A percentile compares a stretch with the other conserved stretches of the same genome.
Conservation (phyloP, 257 asterid genomes). For the Solanum pinnatisectum region DNA sequence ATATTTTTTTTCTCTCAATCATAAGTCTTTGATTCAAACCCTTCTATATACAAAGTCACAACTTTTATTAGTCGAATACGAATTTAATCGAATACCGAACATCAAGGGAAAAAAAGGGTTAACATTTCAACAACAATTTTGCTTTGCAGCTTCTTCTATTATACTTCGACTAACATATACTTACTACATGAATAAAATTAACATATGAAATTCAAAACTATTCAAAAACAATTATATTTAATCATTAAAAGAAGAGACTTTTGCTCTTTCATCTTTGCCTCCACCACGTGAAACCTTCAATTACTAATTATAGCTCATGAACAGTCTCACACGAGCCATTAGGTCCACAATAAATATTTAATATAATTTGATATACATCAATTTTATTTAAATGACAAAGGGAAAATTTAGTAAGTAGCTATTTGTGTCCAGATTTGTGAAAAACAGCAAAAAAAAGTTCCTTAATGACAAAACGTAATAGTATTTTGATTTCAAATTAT, state of each 20-base stretch:
- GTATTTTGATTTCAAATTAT: too few relatives aligned
- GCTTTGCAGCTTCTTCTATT: neutral
- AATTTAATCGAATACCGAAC: neutral
- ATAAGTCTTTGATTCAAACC: neutral
- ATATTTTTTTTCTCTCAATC: neutral
- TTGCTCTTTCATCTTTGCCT: neutral
- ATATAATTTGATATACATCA: too few relatives aligned
- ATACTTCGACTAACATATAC: neutral
- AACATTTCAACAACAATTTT: neutral
- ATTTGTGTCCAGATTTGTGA: too few relatives aligned
- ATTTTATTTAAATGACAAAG: neutral
- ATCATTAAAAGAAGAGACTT: neutral
- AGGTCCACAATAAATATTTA: neutral
- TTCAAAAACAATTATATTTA: neutral
- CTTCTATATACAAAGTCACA: neutral
- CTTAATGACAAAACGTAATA: too few relatives aligned
- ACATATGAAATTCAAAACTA: neutral
- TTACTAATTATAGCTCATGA: neutral
- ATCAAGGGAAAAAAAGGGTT: neutral
- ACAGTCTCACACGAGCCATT: neutral
- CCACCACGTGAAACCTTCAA: neutral
- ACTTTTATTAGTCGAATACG: neutral
- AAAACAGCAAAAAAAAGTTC: too few relatives aligned
- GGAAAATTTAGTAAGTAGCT: too few relatives aligned
- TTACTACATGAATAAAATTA: neutral